Evolutionary conservation across 179 eudicot species (phyloP).

Genomic region (Drosera spatulata): DNA sequence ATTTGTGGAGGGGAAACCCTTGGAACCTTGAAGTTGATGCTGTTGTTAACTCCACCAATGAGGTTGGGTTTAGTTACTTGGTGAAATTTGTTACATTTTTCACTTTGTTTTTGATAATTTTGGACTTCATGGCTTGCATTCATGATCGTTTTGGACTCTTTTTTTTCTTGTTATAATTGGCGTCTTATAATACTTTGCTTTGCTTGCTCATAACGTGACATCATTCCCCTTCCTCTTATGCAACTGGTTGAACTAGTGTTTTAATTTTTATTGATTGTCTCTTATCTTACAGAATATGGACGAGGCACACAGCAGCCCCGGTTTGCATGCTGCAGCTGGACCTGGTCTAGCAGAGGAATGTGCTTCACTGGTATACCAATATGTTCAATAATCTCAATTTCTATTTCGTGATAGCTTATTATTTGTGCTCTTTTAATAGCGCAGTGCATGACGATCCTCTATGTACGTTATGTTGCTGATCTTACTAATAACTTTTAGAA

Average conservation of each 20-base stretch:
- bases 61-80: conserved; percentile 24
- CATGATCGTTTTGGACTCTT: no score
- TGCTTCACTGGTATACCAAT: conserved; percentile 53
- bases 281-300: conserved; percentile 62
- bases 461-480: no score
- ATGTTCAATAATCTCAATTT: neutral
- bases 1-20: conserved; percentile 95
- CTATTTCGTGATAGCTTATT: neutral
- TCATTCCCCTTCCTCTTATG: neutral
- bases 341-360: conserved; percentile 97
- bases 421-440: neutral
- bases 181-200: neutral
- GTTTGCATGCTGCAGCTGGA: conserved; percentile 94
- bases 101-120: neutral
- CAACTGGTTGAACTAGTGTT: no score
- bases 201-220: neutral
- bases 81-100: neutral
- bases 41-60: conserved; percentile 95
- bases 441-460: no score
- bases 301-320: conserved; percentile 96
- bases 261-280: no score
- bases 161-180: no score
- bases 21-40: conserved; percentile 99
- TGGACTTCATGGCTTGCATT: no score
- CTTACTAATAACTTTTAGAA: no score